Percentiles rank a stretch among this genome's conserved stretches.
phyloP scores from a whole-genome alignment of 23 red algal species.

The Cyanidiococcus yangmingshanensis region DNA sequence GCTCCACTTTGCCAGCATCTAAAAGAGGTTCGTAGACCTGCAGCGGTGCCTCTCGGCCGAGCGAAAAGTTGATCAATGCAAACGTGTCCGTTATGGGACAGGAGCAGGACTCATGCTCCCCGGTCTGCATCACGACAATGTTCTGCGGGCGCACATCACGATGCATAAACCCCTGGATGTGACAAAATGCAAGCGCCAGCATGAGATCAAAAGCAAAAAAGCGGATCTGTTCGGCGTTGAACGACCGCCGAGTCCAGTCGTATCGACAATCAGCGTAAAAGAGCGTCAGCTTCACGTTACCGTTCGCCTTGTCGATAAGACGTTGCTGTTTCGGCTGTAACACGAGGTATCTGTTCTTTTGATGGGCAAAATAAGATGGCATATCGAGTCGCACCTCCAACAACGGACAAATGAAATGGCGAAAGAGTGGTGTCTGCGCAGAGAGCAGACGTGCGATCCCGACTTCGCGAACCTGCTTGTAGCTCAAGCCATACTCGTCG shows the following conservation, averaged over 20 bases:
- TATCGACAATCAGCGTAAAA: background rate
- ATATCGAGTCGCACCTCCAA: background rate
- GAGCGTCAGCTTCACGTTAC: background rate
- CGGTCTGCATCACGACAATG: background rate
- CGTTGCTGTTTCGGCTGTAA: background rate
- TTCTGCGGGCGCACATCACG: conserved; percentile 18
- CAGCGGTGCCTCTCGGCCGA: conserved; percentile 7
- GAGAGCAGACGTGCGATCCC: background rate
- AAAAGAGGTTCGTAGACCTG: background rate
- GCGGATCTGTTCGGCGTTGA: background rate
- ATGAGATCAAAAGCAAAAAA: conserved; percentile 6
- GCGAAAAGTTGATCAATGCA: conserved; percentile 11
- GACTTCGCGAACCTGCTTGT: conserved; percentile 16
- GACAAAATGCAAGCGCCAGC: background rate
- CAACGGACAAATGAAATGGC: conserved; percentile 7
- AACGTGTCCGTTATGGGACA: background rate
- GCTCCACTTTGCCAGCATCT: background rate
- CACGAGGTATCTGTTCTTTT: background rate
- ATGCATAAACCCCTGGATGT: background rate
- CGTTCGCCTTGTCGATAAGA: background rate
- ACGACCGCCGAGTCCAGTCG: background rate
- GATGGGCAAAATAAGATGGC: background rate
- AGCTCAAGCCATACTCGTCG: conserved; percentile 7
- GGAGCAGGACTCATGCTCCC: background rate
- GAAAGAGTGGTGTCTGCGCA: background rate